These are phyloP conservation scores for Ceratorhiza oryzae-sativae DNA, from an alignment of 1,284 basidiomycete genomes.

Conservation along the genomic window DNA sequence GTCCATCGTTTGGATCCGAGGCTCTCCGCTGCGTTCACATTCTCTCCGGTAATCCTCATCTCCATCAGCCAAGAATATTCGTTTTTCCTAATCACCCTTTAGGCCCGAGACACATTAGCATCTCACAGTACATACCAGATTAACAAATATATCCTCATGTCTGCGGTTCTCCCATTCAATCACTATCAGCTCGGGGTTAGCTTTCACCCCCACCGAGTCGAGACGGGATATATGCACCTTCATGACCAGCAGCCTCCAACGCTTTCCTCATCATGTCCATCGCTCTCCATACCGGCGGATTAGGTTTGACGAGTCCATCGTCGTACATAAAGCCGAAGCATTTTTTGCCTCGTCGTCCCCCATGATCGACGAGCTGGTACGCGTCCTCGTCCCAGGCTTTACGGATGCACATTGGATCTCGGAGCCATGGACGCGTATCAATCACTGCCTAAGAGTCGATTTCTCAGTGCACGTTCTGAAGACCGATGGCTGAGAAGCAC, in stretches of 20 bases:
- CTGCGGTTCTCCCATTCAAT: constrained; percentile 50
- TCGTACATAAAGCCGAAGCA: constrained; percentile 71
- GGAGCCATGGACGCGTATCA: constrained; percentile 68
- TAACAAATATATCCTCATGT: constrained; percentile 40
- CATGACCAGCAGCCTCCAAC: constrained; percentile 70
- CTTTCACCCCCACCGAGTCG: too few relatives aligned
- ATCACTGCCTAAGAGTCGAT: constrained; percentile 53
- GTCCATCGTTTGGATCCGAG: constrained; percentile 59
- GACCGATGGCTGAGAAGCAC: constrained; percentile 45
- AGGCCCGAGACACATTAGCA: background rate
- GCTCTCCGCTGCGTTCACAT: constrained; percentile 57
- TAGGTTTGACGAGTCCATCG: constrained; percentile 67
- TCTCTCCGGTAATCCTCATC: constrained; percentile 40
- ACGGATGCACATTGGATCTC: constrained; percentile 67
- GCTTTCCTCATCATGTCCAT: constrained; percentile 65
- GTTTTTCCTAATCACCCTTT: constrained; percentile 26
- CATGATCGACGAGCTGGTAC: constrained; percentile 65
- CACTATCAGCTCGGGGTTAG: too few relatives aligned
- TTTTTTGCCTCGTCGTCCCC: constrained; percentile 60
- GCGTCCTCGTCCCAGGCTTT: constrained; percentile 71
- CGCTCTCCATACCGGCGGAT: constrained; percentile 73
- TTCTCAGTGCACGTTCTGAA: background rate
- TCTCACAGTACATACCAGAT: constrained; percentile 14
- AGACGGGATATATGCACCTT: constrained; percentile 52
- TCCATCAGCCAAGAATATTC: constrained; percentile 45